These are phyloP conservation scores for Aspergillus ustus DNA, from an alignment of 2,329 filamentous ascomycete species.

Conservation along the genomic window DNA sequence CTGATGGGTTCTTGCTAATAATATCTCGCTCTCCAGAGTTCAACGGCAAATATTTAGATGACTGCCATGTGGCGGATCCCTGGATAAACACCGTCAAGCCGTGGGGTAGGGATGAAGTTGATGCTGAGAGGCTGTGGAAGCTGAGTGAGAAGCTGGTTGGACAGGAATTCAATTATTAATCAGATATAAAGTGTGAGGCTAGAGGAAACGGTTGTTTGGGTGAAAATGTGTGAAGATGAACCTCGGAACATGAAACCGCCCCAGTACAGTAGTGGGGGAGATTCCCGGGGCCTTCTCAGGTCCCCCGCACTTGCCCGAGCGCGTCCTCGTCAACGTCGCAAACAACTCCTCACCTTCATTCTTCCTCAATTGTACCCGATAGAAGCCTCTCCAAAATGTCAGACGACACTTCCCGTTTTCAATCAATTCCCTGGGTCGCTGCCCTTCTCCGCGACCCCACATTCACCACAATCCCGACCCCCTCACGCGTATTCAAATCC, in stretches of 20 bases:
- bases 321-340: background rate
- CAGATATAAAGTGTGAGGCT: background rate
- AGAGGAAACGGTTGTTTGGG: background rate
- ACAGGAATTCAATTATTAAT: conserved; percentile 38
- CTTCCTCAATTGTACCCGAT: background rate
- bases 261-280: too few species aligned
- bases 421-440: conserved; percentile 19
- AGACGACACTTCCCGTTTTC: conserved; percentile 13
- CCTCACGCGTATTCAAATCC: conserved; percentile 10
- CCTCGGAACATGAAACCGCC: background rate
- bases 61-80: conserved; percentile 47
- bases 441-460: conserved; percentile 12
- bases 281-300: background rate
- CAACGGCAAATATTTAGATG: conserved; percentile 46
- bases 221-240: background rate
- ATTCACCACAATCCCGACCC: conserved; percentile 12
- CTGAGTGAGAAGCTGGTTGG: conserved; percentile 52
- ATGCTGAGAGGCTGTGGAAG: conserved; percentile 52
- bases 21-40: conserved; percentile 12
- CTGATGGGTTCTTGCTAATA: conserved; percentile 11
- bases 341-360: background rate
- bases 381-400: conserved; percentile 5
- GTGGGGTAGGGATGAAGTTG: conserved; percentile 30
- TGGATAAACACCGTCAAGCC: conserved; percentile 37
- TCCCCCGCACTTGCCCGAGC: background rate